Evolutionary conservation across 2,329 filamentous ascomycete species (phyloP).

Genomic region (Epichloe sibirici): DNA sequence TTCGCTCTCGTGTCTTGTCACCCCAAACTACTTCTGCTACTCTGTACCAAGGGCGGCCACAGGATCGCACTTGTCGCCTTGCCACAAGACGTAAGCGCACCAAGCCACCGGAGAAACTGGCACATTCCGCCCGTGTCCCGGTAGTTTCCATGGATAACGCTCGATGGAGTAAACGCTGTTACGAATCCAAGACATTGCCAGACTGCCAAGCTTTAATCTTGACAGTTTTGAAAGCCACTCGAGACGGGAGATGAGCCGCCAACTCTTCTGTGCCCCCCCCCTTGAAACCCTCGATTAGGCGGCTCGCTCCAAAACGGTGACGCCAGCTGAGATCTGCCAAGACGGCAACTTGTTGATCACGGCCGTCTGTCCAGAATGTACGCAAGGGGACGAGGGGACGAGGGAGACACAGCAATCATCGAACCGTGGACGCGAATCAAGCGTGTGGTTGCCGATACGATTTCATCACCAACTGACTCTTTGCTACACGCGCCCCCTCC

Average conservation of each 20-base stretch:
- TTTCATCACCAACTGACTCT: not conserved
- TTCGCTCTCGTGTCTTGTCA: too few species aligned
- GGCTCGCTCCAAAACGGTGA: not conserved
- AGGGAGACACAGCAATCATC: not conserved
- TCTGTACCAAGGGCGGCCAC: too few species aligned
- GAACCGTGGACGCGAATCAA: too few species aligned
- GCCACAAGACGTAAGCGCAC: not conserved
- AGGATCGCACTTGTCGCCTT: too few species aligned
- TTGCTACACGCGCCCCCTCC: not conserved
- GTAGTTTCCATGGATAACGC: not conserved
- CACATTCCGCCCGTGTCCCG: not conserved
- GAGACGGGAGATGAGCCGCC: not conserved
- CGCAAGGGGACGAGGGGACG: not conserved
- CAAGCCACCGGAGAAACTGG: not conserved
- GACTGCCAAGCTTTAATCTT: constrained; percentile 2
- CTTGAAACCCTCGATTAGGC: not conserved
- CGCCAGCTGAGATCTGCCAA: constrained; percentile 3
- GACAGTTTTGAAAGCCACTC: not conserved
- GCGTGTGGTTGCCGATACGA: not conserved
- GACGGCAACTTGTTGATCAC: constrained; percentile 1
- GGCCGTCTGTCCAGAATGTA: not conserved
- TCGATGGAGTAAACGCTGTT: not conserved
- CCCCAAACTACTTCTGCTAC: too few species aligned
- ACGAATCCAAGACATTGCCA: constrained; percentile 1
- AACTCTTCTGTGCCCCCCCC: not conserved